Conservation (phyloP, 495 filamentous ascomycete genomes). For the Cercophora samala region DNA sequence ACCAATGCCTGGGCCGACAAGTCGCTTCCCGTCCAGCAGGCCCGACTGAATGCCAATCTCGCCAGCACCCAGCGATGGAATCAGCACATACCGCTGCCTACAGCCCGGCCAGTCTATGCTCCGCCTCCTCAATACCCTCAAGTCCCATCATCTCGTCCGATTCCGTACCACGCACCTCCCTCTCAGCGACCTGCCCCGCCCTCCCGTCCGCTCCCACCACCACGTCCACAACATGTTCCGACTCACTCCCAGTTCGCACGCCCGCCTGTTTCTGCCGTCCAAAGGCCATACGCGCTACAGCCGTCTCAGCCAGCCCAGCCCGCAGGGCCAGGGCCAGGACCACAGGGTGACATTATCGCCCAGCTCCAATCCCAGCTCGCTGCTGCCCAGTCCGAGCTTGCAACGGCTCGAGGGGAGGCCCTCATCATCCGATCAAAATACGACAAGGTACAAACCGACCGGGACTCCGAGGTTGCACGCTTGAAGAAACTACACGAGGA, state of each 20-base stretch:
- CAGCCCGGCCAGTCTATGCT: conserved; percentile 19
- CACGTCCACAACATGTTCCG: conserved; percentile 2
- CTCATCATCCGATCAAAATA: conserved; percentile 52
- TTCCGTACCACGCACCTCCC: conserved; percentile 13
- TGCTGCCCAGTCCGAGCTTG: conserved; percentile 43
- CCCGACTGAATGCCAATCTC: conserved; percentile 17
- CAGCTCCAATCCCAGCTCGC: conserved; percentile 34
- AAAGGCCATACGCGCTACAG: conserved; percentile 20
- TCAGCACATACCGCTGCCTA: conserved; percentile 19
- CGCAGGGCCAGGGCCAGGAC: conserved; percentile 3
- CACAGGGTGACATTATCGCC: conserved; percentile 27
- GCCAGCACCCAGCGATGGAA: conserved; percentile 27
- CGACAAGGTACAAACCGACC: conserved; percentile 35
- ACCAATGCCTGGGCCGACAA: not conserved
- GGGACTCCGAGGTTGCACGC: conserved; percentile 46
- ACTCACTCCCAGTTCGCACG: conserved; percentile 29
- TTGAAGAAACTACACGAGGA: conserved; percentile 47
- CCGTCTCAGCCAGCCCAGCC: conserved; percentile 17
- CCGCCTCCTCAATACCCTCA: not conserved
- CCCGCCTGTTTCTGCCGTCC: conserved; percentile 2
- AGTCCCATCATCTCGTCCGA: conserved; percentile 8
- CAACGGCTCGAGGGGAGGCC: conserved; percentile 48
- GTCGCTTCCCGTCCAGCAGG: conserved; percentile 17
- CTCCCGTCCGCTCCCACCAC: conserved; percentile 19
- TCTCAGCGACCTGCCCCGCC: conserved; percentile 21